Evolutionary conservation across 2,329 filamentous ascomycete species (phyloP).

Genomic region (Trichoderma arundinaceum): DNA sequence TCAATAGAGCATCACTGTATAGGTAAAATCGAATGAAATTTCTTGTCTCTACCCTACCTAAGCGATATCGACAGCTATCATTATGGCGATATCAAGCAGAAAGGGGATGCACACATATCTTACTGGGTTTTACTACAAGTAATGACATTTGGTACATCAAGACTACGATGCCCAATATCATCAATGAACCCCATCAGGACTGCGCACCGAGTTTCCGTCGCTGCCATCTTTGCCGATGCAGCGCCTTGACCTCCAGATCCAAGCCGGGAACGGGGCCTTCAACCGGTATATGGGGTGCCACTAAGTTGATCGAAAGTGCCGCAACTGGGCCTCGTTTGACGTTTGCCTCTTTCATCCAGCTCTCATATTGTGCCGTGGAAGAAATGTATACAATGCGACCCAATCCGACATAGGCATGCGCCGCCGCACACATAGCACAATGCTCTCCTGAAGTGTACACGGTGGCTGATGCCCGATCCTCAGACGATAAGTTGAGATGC

Average conservation of each 20-base stretch:
- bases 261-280: constrained; percentile 42
- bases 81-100: no score
- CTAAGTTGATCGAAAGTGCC: constrained; percentile 40
- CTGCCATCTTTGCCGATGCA: constrained; percentile 36
- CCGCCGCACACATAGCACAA: constrained; percentile 47
- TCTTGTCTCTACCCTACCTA: no score
- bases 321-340: constrained; percentile 34
- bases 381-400: constrained; percentile 45
- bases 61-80: no score
- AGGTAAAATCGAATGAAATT: no score
- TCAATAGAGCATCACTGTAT: no score
- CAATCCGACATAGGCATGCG: constrained; percentile 45
- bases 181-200: neutral
- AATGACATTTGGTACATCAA: neutral
- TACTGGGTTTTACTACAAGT: no score
- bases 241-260: constrained; percentile 40
- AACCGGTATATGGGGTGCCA: constrained; percentile 40
- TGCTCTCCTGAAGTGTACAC: constrained; percentile 49
- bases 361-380: constrained; percentile 40
- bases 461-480: constrained; percentile 47
- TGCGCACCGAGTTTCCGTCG: neutral
- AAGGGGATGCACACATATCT: no score
- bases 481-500: constrained; percentile 44
- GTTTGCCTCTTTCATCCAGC: constrained; percentile 42
- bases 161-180: neutral